Base-by-base conservation (phyloP, 768 basidiomycete species). In the Tulasnella sp. region DNA sequence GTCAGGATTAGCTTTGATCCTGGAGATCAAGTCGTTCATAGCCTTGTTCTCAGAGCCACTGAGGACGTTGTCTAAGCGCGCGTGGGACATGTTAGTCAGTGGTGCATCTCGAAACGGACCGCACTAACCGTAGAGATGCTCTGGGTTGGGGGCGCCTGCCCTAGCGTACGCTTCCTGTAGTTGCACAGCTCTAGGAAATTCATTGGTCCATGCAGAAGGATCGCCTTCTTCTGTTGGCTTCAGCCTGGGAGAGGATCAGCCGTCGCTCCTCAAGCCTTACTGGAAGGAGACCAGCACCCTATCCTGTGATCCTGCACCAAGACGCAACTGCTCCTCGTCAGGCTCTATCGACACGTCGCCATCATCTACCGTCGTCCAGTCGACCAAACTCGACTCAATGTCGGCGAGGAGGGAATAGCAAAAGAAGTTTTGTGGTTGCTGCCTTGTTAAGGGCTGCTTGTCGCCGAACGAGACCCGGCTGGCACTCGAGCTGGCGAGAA, bases 251-350 rank as follows among this genome's bases (percentile, higher is more conserved):
- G 31, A 7, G 19, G 27, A 42, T 31, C 38, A 19, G n/a, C 46
- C 9, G 48, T 27, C 24, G 1, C 40, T 40, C 12, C 40, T 40
- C 19, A 48, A 68, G 31, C 40, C 73, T 74, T 81, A 93, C 93
- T 93, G 88, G 82, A 96, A 88, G 39, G 94, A 94, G 31, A 95
- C 94, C 84, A 95, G 91, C 71, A 95, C 94, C 84, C 95, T 95
- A 84, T 94, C 94, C 31, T 81, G 27, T 36, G 48, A 36, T 7
- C 72, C 31, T 36, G 76, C 38, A 73, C 40, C 58, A 24, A 42
- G 36, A 16, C 27, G 36, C 34, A n/a, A 44, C 86, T 88, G 86
- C 19, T 87, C 86, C 77, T 91, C 90, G 77, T 94, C 93, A 1
- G 93, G 87, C 27, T 82, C 76, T 92, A 92, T 0, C 85, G 92